These are phyloP conservation scores for Fusarium musae DNA, from an alignment of 2,329 filamentous ascomycete genomes.

Conservation along the genomic window DNA sequence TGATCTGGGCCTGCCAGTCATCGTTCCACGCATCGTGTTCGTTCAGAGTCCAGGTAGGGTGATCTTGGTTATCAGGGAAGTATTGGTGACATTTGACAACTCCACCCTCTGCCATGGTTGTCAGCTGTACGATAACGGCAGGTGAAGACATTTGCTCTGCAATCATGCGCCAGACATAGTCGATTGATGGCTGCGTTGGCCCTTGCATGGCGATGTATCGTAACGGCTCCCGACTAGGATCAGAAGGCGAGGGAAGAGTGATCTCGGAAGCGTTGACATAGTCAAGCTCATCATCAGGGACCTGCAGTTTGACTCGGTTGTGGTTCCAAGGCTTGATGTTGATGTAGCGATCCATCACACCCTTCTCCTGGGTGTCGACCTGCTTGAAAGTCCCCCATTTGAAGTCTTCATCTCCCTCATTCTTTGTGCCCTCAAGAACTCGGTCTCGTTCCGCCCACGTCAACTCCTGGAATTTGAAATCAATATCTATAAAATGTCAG, in stretches of 20 bases:
- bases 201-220: slow-evolving; percentile 94
- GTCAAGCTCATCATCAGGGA: slow-evolving; percentile 77
- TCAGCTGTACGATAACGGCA: slow-evolving; percentile 93
- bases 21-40: slow-evolving; percentile 72
- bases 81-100: slow-evolving; percentile 91
- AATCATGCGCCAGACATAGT: slow-evolving; percentile 96
- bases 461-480: slow-evolving; percentile 63
- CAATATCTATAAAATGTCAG: slow-evolving; percentile 55
- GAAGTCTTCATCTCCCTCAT: slow-evolving; percentile 47
- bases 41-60: slow-evolving; percentile 67
- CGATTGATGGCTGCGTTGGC: slow-evolving; percentile 78
- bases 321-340: slow-evolving; percentile 93
- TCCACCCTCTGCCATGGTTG: slow-evolving; percentile 82
- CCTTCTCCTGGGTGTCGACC: slow-evolving; percentile 44
- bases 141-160: slow-evolving; percentile 78
- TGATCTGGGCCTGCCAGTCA: slow-evolving; percentile 75
- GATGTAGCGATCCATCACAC: slow-evolving; percentile 78
- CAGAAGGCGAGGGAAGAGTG: slow-evolving; percentile 59
- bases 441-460: slow-evolving; percentile 64
- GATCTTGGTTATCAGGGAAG: slow-evolving; percentile 72
- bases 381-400: slow-evolving; percentile 53
- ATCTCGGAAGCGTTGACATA: slow-evolving; percentile 88
- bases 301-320: slow-evolving; percentile 83
- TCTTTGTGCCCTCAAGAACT: slow-evolving; percentile 53
- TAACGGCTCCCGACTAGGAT: slow-evolving; percentile 53